Evolutionary conservation across 23 red algal species (phyloP), one percentile per base, ranked within the genome.

Genomic region (Agarophyton chilense): DNA sequence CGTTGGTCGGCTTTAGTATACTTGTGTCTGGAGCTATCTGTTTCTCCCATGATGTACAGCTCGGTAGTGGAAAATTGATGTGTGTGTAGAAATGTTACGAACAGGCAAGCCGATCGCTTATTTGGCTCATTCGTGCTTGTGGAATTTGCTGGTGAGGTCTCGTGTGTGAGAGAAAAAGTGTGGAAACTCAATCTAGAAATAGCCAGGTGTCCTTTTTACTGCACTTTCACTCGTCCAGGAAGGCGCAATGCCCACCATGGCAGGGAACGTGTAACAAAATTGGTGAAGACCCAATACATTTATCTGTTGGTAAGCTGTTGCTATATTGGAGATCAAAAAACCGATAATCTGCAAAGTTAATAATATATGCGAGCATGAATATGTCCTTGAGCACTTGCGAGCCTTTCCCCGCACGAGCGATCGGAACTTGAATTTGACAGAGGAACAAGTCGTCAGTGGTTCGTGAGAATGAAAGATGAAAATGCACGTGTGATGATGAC

Each of bases 281-380:
- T n/a, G n/a, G n/a, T n/a, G n/a, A n/a, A n/a, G n/a, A n/a, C n/a
- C n/a, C n/a, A n/a, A n/a, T n/a, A n/a, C n/a, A n/a, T n/a, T n/a
- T n/a, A 90, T 94, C 47, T 98, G 83, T 83, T 14, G 96, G 96
- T 9, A 95, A 50, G n/a, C 58, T 55, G n/a, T 40, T 55, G 2
- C 85, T 57, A 9, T 33, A 41, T 38, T 65, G 28, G 58, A 81
- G 87, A 22, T 67, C 73, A 32, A 95, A 89, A 70, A 98, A 96
- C 35, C 93, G 96, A 56, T 98, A 93, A 54, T 98, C 91, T 14
- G 55, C 25, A 0, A 90, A 56, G 28, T 95, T 88, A 14, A 98
- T 76, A 36, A 94, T 53, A 44, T 91, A 78, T 10, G 86, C 78
- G 24, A 89, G 92, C 10, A 92, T 84, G 31, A 49, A 34, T n/a